Conservation (phyloP, 345 rosid species). For the Linum lewisii region DNA sequence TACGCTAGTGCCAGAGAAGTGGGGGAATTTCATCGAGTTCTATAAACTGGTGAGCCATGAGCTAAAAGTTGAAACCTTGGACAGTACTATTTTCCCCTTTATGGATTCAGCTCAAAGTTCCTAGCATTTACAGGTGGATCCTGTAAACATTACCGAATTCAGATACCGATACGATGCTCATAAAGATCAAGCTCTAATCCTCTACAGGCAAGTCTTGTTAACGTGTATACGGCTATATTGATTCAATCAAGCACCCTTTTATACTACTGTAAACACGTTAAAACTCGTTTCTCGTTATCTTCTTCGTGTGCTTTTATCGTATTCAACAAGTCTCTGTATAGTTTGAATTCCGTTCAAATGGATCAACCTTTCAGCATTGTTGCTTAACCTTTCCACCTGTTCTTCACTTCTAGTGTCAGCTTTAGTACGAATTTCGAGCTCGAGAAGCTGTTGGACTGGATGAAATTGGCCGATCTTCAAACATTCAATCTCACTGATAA, state of each 20-base stretch:
- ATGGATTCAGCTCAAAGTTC: background rate
- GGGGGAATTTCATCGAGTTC: slow-evolving; percentile 76
- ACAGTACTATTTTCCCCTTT: too few relatives aligned
- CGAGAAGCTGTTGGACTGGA: background rate
- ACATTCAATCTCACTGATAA: slow-evolving; percentile 1
- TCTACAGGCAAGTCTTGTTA: slow-evolving; percentile 69
- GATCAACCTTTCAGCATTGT: background rate
- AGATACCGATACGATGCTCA: slow-evolving; percentile 61
- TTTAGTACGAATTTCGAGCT: background rate
- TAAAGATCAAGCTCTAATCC: slow-evolving; percentile 58
- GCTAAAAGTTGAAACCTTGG: background rate
- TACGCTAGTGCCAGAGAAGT: slow-evolving; percentile 64
- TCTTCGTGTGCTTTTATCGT: too few relatives aligned
- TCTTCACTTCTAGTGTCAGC: background rate
- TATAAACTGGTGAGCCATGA: slow-evolving; percentile 55
- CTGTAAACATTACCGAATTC: slow-evolving; percentile 76
- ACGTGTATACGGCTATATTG: too few relatives aligned
- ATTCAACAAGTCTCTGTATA: too few relatives aligned
- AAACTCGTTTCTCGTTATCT: too few relatives aligned
- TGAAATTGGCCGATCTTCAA: background rate
- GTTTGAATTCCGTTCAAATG: too few relatives aligned
- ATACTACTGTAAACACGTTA: too few relatives aligned
- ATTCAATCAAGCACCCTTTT: too few relatives aligned
- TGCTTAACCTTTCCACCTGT: background rate
- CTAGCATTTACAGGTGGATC: slow-evolving; percentile 55